Evolutionary conservation across 108 stramenopile genomes (phyloP).

Genomic region (Cyclotella cryptica): DNA sequence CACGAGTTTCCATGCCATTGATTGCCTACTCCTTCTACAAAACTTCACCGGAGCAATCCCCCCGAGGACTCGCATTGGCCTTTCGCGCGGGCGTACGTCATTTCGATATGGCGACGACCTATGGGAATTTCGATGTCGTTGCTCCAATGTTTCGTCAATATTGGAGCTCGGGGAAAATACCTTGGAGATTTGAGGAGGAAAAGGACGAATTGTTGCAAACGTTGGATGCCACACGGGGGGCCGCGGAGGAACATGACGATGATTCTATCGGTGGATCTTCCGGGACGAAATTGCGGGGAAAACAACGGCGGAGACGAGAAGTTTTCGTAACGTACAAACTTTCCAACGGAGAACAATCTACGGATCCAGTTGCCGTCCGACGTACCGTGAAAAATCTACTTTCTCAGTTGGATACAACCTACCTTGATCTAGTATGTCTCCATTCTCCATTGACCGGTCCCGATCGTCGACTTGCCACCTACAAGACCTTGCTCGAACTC

Average conservation of each 20-base stretch:
- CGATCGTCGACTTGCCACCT: conserved; percentile 58
- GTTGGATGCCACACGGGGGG: conserved; percentile 31
- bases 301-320: conserved; percentile 49
- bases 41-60: conserved; percentile 63
- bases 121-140: conserved; percentile 57
- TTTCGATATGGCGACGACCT: conserved; percentile 71
- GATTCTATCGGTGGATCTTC: conserved; percentile 33
- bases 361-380: conserved; percentile 37
- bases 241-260: conserved; percentile 31
- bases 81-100: conserved; percentile 71
- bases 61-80: conserved; percentile 62
- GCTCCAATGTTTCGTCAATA: conserved; percentile 45
- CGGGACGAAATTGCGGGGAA: conserved; percentile 11
- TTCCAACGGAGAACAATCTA: conserved; percentile 78
- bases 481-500: conserved; percentile 64
- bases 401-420: conserved; percentile 40
- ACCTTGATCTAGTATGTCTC: conserved; percentile 75
- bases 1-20: conserved; percentile 56
- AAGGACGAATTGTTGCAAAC: conserved; percentile 45
- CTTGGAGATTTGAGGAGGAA: conserved; percentile 33
- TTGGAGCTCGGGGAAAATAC: conserved; percentile 38
- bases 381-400: conserved; percentile 48
- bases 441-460: conserved; percentile 74
- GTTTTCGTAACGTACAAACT: conserved; percentile 80
- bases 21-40: conserved; percentile 85